Evolutionary conservation across 192 early-diverging fungal genomes (phyloP), one percentile per base, ranked within the genome.

Genomic region (Oehlia diaphana): DNA sequence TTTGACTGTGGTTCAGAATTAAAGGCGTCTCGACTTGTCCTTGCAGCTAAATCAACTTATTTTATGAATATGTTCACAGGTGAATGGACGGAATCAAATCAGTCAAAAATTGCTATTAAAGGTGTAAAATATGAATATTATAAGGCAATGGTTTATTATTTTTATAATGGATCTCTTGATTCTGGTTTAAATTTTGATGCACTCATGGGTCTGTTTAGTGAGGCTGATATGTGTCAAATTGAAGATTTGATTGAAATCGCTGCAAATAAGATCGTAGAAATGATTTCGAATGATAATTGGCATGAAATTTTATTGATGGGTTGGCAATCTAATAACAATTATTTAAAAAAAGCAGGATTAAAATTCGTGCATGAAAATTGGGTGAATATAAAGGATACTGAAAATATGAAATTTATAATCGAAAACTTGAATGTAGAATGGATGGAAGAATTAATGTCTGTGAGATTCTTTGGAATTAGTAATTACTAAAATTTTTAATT

Each of bases 1-100:
- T 69, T 69, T 42, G 19, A 69, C n/a, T 35, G 37, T 69, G 67
- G 37, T 21, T 69, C 67, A 16, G 35, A 69, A 37, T 21, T 69
- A 19, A 37, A 42, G 2, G 67, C 67, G 8, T 69, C 67, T 69
- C 31, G 67, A 21, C 37, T 69, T 35, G 67, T 42, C 5, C 37
- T 69, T n/a, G 19, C 67, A 39, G 19, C 35, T 21, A 28, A 16
- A 13, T 69, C 67, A 9, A 31, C 35, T 39, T 69, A 37, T 69
- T 69, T 37, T 21, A 42, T 35, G 19, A 37, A 19, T 39, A 69
- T 69, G 67, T 69, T 69, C 67, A 42, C 31, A 35, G 67, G 67
- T 16, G 14, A 16, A 37, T 69, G 67, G 67, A 8, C 19, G 13
- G 67, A 69, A 69, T 37, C 67, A 37, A 37, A 31, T 14, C 8